Conservation (phyloP, 176 grass and related monocot genomes). For the Musa schizocarpa region DNA sequence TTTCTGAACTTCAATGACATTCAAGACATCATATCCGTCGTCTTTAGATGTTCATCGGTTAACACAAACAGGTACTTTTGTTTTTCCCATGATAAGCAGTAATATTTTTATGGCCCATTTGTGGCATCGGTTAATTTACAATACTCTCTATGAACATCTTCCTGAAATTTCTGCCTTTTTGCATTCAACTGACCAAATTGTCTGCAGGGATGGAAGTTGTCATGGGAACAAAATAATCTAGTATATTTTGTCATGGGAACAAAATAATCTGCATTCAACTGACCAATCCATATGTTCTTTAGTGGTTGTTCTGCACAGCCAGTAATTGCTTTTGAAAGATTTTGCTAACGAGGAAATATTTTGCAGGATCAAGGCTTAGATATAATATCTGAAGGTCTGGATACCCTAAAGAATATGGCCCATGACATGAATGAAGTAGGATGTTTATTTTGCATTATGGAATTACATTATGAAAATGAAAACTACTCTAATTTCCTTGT, state of each 20-base stretch:
- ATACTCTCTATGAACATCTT: not conserved
- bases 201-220: no score
- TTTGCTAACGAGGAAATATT: not conserved
- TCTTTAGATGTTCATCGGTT: no score
- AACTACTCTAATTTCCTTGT: not conserved
- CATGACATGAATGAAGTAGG: conserved; percentile 92
- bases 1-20: not conserved
- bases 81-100: not conserved
- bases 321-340: not conserved
- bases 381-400: conserved; percentile 79
- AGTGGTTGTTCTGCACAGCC: not conserved
- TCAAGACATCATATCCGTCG: not conserved
- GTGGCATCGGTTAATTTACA: not conserved
- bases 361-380: conserved; percentile 89
- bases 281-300: no score
- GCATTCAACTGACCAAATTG: not conserved
- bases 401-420: conserved; percentile 88
- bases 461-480: conserved; percentile 1
- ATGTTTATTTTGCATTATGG: conserved; percentile 17
- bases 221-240: no score
- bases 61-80: no score
- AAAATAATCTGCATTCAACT: no score
- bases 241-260: no score
- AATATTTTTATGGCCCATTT: not conserved
- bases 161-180: not conserved